Percentiles rank a stretch among this genome's conserved stretches.
These are phyloP conservation scores for Aspergillus sp. DNA, from an alignment of 2,329 filamentous ascomycete species.

Conservation along the genomic window DNA sequence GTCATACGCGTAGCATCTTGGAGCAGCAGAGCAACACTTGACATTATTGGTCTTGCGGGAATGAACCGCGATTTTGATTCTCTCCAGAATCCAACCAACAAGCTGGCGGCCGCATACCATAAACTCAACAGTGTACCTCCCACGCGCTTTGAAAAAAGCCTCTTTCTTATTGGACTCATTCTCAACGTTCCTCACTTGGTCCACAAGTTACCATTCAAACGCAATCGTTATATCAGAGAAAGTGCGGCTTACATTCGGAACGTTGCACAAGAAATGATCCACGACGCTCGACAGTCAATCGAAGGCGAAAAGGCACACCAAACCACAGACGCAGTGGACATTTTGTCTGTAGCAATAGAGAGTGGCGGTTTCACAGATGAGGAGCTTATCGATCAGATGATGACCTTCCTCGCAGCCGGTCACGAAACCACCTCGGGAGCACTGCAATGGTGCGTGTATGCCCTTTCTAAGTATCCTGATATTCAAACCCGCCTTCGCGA, in stretches of 20 bases:
- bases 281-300: conserved; percentile 62
- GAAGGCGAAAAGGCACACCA: conserved; percentile 34
- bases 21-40: conserved; percentile 69
- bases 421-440: conserved; percentile 78
- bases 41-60: conserved; percentile 73
- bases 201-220: conserved; percentile 64
- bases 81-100: conserved; percentile 60
- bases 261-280: conserved; percentile 69
- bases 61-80: conserved; percentile 71
- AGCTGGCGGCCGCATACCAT: conserved; percentile 51
- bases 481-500: conserved; percentile 67
- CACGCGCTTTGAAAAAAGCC: conserved; percentile 36
- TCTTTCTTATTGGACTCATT: conserved; percentile 59
- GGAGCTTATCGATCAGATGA: conserved; percentile 81
- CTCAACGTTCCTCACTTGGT: conserved; percentile 66
- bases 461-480: conserved; percentile 66
- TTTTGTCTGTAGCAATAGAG: conserved; percentile 76
- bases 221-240: conserved; percentile 65
- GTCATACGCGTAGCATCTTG: conserved; percentile 62
- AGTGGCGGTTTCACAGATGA: conserved; percentile 76
- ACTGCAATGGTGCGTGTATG: conserved; percentile 73
- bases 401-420: conserved; percentile 83
- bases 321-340: conserved; percentile 60
- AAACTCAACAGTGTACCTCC: conserved; percentile 26
- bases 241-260: conserved; percentile 63